Base-by-base conservation (phyloP, 768 basidiomycete genomes). In the Lentinula lateritia region DNA sequence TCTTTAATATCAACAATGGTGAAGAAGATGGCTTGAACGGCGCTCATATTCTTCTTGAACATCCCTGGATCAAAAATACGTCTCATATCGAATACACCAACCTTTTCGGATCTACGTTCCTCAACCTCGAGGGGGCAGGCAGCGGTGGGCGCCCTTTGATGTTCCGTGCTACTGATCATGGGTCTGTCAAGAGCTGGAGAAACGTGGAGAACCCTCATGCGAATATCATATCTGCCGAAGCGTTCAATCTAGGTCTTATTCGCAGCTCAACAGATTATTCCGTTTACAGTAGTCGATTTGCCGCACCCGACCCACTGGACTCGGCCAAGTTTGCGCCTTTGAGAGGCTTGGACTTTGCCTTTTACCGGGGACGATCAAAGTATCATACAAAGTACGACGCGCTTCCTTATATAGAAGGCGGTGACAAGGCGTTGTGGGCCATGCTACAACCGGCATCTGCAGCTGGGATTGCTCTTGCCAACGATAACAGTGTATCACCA, bases 1-100 rank as follows among this genome's bases (percentile, higher is more conserved):
- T 94, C 3, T 92, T 93, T 76, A 91, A 93, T 66, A 81, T 92
- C 70, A 94, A 94, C 70, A 93, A 93, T 63, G 92, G 88, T 1
- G 92, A 93, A 68, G 92, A 94, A 66, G 85, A 90, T 69, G 82
- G 85, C 38, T 70, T 93, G 64, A 80, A 87, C 62, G 92, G 92
- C 23, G 87, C 90, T 7, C 85, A 86, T 67, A 76, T 38, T 8
- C 91, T 90, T 68, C 66, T 90, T 61, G 75, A 83, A 64, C 91
- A 94, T 63, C 86, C 89, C 0, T 93, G 90, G 91, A 43, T 60
- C 9, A 39, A 50, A 4, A 43, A 52, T 28, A 36, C 50, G 8
- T 52, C 48, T 15, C 23, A 46, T 45, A 23, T 36, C 7, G 38
- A 60, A 28, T 42, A 20, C 36, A 32, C 18, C 9, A 38, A 42